Evolutionary conservation across 768 basidiomycete species (phyloP), one percentile per base, ranked within the genome.

Genomic region (Lentinula sp.): DNA sequence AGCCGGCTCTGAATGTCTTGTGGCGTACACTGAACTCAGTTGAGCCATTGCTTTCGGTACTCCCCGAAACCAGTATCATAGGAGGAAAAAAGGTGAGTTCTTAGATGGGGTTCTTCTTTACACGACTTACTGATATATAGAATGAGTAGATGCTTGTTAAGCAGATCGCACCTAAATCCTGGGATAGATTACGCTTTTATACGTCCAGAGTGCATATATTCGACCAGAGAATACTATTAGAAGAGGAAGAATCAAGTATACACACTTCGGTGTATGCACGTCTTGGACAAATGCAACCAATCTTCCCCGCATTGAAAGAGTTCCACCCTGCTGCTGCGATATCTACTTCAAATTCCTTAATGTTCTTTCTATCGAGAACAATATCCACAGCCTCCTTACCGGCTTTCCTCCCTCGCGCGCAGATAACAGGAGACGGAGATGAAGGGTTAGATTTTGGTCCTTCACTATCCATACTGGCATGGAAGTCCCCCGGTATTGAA

Each of bases 1-100:
- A 56, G 18, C 55, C 55, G 37, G 55, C 39, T 56, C 55, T 56
- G n/a, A 43, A 56, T 41, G 55, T 28, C 41, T 41, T 56, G 41
- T 56, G 55, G 55, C 55, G 39, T 42, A 41, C 20, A 23, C 10
- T 56, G 12, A 56, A 41, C 23, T 41, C 55, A 20, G 55, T 56
- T 28, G 55, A 56, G 1, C 55, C 55, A 16, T n/a, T 56, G 23
- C 55, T 56, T 28, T 56, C 55, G 20, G 55, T 56, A 3, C 55
- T 56, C 32, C 55, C 55, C 20, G 55, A 56, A n/a, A 56, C 55
- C 32, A 56, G 12, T 12, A 32, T 33, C 3, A 41, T 56, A 3
- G 55, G 43, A 23, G 55, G 55, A 5, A 41, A 56, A 56, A 56
- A 56, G 55, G 55, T 43, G 50, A 3, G 32, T 16, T 13, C 7